Conservation (phyloP, 768 basidiomycete genomes). For the Russula ochroleuca region DNA sequence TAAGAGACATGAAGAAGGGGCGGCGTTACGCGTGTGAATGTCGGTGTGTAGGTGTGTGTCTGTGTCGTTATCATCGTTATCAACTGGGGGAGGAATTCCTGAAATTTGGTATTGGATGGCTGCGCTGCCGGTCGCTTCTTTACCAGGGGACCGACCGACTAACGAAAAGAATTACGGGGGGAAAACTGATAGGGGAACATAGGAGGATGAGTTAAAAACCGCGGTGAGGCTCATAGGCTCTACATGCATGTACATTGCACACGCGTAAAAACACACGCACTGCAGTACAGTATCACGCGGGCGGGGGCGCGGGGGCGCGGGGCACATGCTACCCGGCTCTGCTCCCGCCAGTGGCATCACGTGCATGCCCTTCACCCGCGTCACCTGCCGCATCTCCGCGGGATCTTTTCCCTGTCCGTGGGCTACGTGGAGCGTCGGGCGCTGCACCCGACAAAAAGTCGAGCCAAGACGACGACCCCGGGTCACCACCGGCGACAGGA, state of each 20-base stretch:
- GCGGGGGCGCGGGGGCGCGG: not conserved
- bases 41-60: not conserved
- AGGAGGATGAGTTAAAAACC: not conserved
- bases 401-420: constrained; percentile 17
- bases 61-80: not conserved
- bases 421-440: constrained; percentile 17
- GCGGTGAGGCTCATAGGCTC: not conserved
- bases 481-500: constrained; percentile 1
- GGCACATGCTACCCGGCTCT: constrained; percentile 3
- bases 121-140: not conserved
- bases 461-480: constrained; percentile 23
- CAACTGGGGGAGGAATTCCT: not conserved
- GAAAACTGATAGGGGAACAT: not conserved
- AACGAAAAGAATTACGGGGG: not conserved
- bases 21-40: not conserved
- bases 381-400: constrained; percentile 15
- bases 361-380: constrained; percentile 11
- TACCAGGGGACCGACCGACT: not conserved
- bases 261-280: not conserved
- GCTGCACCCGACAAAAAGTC: constrained; percentile 25
- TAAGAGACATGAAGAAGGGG: not conserved
- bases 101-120: not conserved
- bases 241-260: not conserved
- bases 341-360: constrained; percentile 4
- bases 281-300: not conserved